Evolutionary conservation across 768 basidiomycete genomes (phyloP), one percentile per base, ranked within the genome.

Genomic region (Xerocomus brunneocitrinus): DNA sequence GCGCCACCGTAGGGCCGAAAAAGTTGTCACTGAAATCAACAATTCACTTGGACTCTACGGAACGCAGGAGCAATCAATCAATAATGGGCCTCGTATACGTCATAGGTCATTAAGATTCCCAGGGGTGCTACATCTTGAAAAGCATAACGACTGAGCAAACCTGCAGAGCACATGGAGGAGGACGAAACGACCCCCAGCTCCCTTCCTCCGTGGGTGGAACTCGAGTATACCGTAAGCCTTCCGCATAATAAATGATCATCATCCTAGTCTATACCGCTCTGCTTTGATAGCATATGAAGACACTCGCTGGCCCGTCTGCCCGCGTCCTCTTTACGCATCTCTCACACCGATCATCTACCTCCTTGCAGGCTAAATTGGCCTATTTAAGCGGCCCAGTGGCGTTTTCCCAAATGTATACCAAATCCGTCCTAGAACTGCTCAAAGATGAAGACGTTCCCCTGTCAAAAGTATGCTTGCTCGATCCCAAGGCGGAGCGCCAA

Each of bases 111-210:
- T 61, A 35, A 32, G n/a, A 8, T 19, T 7, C 19, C 19, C 13
- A 19, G 25, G 22, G 14, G 28, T 31, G 2, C 16, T 34, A 9
- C 16, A 12, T 8, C 19, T 35, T 12, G 25, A 43, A 14, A 43
- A 36, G 43, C 22, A 10, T 32, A 16, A 45, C 13, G 30, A 32
- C 55, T 53, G 50, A 63, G n/a, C 27, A 8, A 46, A 30, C 36
- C 8, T 8, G 19, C 53, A 91, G 93, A 95, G 59, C 92, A 95
- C 65, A 93, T 98, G 88, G 95, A 98, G 67, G 91, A 94, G 47
- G 95, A 98, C 66, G 94, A 94, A 55, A 76, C 80, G 13, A 80
- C 79, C 0, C 75, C 83, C 1, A 81, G 79, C 59, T 77, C 87
- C 3, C 79, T 91, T 39, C 89, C 89, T 22, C 83, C 81, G 13